Base-by-base conservation (phyloP, 2,329 filamentous ascomycete genomes). In the Arthrobotrys sphaeroides region DNA sequence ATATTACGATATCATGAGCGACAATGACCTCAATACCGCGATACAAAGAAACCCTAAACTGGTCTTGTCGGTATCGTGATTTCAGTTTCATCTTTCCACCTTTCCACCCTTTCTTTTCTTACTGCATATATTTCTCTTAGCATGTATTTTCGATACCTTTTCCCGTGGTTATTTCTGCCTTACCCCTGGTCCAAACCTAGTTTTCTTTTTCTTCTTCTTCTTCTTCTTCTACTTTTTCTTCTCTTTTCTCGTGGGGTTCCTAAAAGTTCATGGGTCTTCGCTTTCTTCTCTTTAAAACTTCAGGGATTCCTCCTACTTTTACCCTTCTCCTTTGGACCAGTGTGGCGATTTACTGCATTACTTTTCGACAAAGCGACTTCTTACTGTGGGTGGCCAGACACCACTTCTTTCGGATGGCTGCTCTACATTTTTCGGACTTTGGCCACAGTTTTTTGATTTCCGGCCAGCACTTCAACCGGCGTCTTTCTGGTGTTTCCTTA, bases 1-100 rank as follows among this genome's bases (percentile, higher is more conserved):
- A 77, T 91, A 90, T 82, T 89, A 90, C 43, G 89, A 88, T 38
- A 85, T 98, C 77, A 85, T 91, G 80, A 93, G 88, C 82, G 90
- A 97, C 81, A 87, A 90, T 77, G 93, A 97, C 81, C 84, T 98
- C 61, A 90, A 93, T 78, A 86, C 88, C 78, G 94, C 94, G 2
- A 85, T 97, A 77, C 88, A 91, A 79, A 86, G 93, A 79, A 96
- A 96, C 83, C 90, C 93, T 78, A 97, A 97, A 84, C 85, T 98
- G 77, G 89, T 94, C 64, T 85, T 97, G 24, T 91, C 89, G 78
- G 90, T 91, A 18, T 70, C 73, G 42, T 77, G 53, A 66, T 16
- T 66, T 49, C 51, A 43, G 36, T 61, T 28, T 42, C 13, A 18
- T 20, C n/a, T 18, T 22, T 55, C 43, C 51, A 43, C 33, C 7